A percentile compares a stretch with the other conserved stretches of the same genome.
phyloP scores from a whole-genome alignment of 352 stramenopile species.

The Thalassiosira livingstoniorum region DNA sequence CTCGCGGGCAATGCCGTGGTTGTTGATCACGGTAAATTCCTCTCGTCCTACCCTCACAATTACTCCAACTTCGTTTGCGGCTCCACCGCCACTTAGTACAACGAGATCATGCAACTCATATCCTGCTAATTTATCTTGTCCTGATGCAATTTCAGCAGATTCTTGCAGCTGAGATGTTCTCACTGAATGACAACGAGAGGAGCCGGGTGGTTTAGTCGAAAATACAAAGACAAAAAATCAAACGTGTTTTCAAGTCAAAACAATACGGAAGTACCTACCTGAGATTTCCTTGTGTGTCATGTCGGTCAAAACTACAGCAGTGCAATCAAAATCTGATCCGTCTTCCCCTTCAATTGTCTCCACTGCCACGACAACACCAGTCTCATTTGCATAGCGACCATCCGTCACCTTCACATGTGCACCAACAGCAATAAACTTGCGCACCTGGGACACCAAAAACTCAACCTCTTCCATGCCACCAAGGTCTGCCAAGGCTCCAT shows the following conservation, averaged over 20 bases:
- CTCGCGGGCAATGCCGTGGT: constrained; percentile 83
- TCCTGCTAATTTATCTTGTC: constrained; percentile 84
- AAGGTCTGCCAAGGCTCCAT: constrained; percentile 68
- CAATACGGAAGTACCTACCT: constrained; percentile 35
- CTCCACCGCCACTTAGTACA: constrained; percentile 83
- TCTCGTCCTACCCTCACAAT: constrained; percentile 86
- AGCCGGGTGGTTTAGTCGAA: neutral
- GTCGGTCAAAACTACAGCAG: constrained; percentile 86
- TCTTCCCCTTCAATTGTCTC: constrained; percentile 81
- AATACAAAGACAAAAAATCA: constrained; percentile 8
- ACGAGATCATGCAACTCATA: constrained; percentile 88
- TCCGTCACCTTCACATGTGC: constrained; percentile 87
- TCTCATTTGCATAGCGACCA: constrained; percentile 86
- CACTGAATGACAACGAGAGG: constrained; percentile 48
- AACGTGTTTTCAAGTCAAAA: constrained; percentile 5
- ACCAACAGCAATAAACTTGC: constrained; percentile 85
- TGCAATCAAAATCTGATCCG: constrained; percentile 70
- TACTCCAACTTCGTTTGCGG: constrained; percentile 85
- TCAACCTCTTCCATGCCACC: constrained; percentile 84
- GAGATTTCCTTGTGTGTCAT: constrained; percentile 87
- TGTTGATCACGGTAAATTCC: constrained; percentile 87
- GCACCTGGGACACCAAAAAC: constrained; percentile 83
- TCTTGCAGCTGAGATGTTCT: constrained; percentile 84
- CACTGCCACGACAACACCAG: constrained; percentile 84
- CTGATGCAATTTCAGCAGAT: constrained; percentile 83